Conservation (phyloP, 148 eudicot genomes). For the Bassia scoparia region DNA sequence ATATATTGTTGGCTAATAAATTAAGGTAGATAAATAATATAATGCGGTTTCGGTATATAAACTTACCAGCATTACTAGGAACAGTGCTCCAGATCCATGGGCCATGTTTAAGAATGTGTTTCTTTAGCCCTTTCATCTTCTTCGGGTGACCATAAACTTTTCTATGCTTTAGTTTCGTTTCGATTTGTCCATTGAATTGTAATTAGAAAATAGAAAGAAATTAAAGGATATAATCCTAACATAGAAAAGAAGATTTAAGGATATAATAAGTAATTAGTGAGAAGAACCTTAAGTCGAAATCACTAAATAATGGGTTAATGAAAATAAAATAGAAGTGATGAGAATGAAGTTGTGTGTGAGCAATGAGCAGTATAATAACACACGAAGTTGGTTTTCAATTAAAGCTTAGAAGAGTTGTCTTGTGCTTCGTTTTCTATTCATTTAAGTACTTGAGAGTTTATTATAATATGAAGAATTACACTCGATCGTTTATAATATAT, state of each 20-base stretch:
- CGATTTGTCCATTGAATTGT: conserved; percentile 34
- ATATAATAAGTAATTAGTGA: too few relatives aligned
- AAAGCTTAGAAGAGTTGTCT: conserved; percentile 10
- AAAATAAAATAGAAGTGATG: conserved; percentile 10
- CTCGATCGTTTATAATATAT: too few relatives aligned
- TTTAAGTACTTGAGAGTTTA: not conserved
- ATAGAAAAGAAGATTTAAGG: too few relatives aligned
- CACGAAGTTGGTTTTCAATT: conserved; percentile 15
- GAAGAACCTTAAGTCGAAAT: too few relatives aligned
- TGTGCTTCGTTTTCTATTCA: not conserved
- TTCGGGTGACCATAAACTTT: conserved; percentile 85
- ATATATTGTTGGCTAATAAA: too few relatives aligned
- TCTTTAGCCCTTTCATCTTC: conserved; percentile 60
- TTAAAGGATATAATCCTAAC: not conserved
- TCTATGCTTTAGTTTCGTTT: conserved; percentile 57
- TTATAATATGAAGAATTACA: not conserved
- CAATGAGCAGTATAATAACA: conserved; percentile 4
- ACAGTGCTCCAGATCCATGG: conserved; percentile 83
- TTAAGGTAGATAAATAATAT: not conserved
- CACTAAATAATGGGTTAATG: too few relatives aligned
- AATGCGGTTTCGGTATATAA: too few relatives aligned
- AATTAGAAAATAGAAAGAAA: not conserved
- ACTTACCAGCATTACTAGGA: conserved; percentile 61
- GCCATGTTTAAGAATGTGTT: conserved; percentile 54
- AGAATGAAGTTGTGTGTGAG: conserved; percentile 14